phyloP scores from a whole-genome alignment of 805 yeast genomes.

The Wickerhamomyces silvicola region DNA sequence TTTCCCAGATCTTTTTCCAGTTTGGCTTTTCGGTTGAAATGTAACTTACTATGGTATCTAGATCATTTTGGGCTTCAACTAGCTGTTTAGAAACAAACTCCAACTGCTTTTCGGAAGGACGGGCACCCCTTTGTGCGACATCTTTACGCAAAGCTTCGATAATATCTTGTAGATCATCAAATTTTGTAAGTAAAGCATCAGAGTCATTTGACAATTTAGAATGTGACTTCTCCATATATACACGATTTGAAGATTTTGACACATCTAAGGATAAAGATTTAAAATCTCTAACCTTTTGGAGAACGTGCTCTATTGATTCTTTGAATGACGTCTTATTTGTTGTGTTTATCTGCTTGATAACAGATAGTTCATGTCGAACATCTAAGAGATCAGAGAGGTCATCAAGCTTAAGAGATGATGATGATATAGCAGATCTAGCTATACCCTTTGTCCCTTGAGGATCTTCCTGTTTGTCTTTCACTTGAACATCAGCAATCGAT shows the following conservation, averaged over 20 bases:
- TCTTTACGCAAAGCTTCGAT: conserved; percentile 87
- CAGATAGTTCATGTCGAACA: conserved; percentile 52
- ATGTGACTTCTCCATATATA: conserved; percentile 75
- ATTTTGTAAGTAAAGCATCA: conserved; percentile 64
- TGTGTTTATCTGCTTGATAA: conserved; percentile 49
- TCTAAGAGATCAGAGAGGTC: conserved; percentile 26
- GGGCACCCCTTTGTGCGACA: conserved; percentile 85
- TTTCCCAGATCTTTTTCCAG: conserved; percentile 91
- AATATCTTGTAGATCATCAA: conserved; percentile 87
- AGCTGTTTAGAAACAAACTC: conserved; percentile 62
- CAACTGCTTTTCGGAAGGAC: conserved; percentile 71
- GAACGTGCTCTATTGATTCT: conserved; percentile 36
- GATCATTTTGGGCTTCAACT: conserved; percentile 43
- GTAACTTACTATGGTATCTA: conserved; percentile 51
- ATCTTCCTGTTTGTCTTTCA: neutral
- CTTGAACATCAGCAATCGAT: neutral
- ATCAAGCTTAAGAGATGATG: conserved; percentile 1
- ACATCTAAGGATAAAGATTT: conserved; percentile 39
- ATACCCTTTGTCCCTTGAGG: neutral
- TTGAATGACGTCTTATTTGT: conserved; percentile 37
- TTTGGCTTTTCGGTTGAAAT: conserved; percentile 67
- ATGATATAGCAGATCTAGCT: neutral
- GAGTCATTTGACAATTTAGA: conserved; percentile 67
- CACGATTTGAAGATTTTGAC: conserved; percentile 29
- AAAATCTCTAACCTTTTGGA: conserved; percentile 43